Evolutionary conservation across 306 rosid species (phyloP).

Genomic region (Bauhinia variegata): DNA sequence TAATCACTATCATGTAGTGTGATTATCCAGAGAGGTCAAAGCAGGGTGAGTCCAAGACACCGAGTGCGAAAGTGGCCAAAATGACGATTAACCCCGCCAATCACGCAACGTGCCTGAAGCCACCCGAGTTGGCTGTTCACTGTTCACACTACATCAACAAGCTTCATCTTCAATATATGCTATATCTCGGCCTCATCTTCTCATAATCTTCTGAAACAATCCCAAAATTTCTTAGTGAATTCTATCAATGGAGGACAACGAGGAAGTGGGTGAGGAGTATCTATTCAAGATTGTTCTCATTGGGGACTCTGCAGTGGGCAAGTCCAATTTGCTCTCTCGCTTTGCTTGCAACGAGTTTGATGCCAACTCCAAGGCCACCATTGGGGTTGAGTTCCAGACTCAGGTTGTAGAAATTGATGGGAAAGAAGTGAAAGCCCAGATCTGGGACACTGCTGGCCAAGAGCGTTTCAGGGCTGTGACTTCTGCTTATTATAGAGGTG

Average conservation of each 20-base stretch:
- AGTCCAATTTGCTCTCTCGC: constrained; percentile 59
- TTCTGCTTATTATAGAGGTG: constrained; percentile 68
- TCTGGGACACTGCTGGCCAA: constrained; percentile 77
- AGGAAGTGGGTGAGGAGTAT: constrained; percentile 50
- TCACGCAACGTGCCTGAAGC: constrained; percentile 45
- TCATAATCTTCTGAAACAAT: constrained; percentile 18
- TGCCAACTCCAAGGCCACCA: constrained; percentile 58
- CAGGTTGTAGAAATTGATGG: constrained; percentile 61
- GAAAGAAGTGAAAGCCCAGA: constrained; percentile 62
- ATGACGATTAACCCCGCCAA: constrained; percentile 43
- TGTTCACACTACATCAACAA: not conserved
- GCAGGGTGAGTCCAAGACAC: not conserved
- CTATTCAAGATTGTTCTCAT: constrained; percentile 64
- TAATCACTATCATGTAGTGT: no score
- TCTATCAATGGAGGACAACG: constrained; percentile 32
- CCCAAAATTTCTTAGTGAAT: not conserved
- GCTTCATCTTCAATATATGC: not conserved
- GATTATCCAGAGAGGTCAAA: not conserved
- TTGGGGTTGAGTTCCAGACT: constrained; percentile 70
- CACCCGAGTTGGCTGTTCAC: not conserved
- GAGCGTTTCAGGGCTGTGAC: constrained; percentile 69
- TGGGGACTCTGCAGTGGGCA: constrained; percentile 70
- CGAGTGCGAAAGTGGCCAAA: not conserved
- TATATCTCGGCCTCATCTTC: not conserved
- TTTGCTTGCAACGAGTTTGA: constrained; percentile 68